Percentiles rank a stretch among this genome's conserved stretches.
phyloP scores from a whole-genome alignment of 305 asterid genomes.

The Fraxinus platypoda region DNA sequence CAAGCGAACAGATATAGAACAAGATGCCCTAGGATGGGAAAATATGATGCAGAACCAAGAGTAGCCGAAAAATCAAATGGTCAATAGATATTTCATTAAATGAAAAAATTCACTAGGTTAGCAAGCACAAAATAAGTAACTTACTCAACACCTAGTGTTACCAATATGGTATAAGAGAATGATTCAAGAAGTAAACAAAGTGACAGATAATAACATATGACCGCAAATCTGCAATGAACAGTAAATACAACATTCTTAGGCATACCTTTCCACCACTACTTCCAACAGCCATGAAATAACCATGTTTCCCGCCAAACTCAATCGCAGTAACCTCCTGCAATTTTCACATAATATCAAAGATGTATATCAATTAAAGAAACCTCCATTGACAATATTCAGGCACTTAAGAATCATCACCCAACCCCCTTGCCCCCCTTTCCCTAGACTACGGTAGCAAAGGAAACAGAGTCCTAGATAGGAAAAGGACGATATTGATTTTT shows the following conservation, averaged over 20 bases:
- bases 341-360: constrained; percentile 20
- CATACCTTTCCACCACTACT: constrained; percentile 89
- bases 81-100: not conserved
- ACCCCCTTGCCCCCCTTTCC: not conserved
- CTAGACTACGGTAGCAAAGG: not conserved
- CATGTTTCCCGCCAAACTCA: constrained; percentile 81
- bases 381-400: not conserved
- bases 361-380: constrained; percentile 4
- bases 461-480: not conserved
- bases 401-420: not conserved
- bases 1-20: not conserved
- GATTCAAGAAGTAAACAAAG: not conserved
- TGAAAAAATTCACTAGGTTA: not conserved
- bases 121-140: not conserved
- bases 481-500: not conserved
- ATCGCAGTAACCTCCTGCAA: constrained; percentile 85
- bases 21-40: not conserved
- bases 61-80: not conserved
- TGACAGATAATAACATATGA: not conserved
- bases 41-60: not conserved
- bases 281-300: constrained; percentile 86
- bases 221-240: constrained; percentile 3
- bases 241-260: not conserved
- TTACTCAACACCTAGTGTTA: not conserved
- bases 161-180: not conserved